Evolutionary conservation across 2,329 filamentous ascomycete species (phyloP).

Genomic region (Alternaria dauci): DNA sequence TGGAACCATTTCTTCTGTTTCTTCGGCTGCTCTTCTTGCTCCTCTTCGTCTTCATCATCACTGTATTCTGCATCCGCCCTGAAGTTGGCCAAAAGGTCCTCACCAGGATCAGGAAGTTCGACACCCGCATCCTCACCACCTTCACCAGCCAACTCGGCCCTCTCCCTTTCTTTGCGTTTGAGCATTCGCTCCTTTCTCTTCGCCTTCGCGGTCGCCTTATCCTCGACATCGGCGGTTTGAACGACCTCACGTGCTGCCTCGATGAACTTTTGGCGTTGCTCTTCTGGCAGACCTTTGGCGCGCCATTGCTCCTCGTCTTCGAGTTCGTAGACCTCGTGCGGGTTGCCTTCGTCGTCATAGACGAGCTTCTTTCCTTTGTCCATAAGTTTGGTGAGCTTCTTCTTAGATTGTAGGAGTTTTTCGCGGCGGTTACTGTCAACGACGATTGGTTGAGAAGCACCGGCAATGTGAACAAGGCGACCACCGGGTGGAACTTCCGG

Average conservation of each 20-base stretch:
- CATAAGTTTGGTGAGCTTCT: conserved; percentile 90
- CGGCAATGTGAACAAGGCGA: conserved; percentile 69
- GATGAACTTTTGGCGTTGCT: conserved; percentile 80
- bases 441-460: conserved; percentile 73
- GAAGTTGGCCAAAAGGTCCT: conserved; percentile 56
- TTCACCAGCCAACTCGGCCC: conserved; percentile 53
- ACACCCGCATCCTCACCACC: conserved; percentile 29
- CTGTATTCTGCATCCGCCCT: conserved; percentile 51
- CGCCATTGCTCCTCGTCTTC: conserved; percentile 84
- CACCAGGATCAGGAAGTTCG: conserved; percentile 41
- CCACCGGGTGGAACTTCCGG: conserved; percentile 56
- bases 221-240: conserved; percentile 76
- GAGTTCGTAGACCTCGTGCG: conserved; percentile 87
- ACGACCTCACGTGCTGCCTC: conserved; percentile 77
- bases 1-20: conserved; percentile 83
- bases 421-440: conserved; percentile 95
- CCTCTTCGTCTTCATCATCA: conserved; percentile 52
- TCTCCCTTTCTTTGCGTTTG: conserved; percentile 74
- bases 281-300: conserved; percentile 75
- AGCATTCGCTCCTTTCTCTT: conserved; percentile 79
- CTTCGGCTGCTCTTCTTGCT: conserved; percentile 62
- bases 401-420: conserved; percentile 94
- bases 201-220: conserved; percentile 81
- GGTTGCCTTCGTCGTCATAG: conserved; percentile 89
- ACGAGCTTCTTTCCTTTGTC: conserved; percentile 84